These are phyloP conservation scores for Claviceps pazoutovae DNA, from an alignment of 2,329 filamentous ascomycete genomes.

Conservation along the genomic window DNA sequence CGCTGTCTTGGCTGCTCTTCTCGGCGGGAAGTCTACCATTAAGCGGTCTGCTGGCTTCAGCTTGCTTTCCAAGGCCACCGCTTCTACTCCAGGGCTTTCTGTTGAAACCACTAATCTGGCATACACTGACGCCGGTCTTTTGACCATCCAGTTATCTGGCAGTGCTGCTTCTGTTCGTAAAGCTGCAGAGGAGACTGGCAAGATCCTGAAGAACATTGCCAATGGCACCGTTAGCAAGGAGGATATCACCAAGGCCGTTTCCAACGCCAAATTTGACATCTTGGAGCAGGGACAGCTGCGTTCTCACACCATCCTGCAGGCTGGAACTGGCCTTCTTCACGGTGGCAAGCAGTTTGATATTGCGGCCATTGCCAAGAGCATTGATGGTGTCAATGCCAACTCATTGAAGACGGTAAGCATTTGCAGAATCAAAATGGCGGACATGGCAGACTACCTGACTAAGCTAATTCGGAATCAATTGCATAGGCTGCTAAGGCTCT, in stretches of 20 bases:
- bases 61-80: conserved; percentile 66
- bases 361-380: conserved; percentile 60
- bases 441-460: neutral
- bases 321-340: conserved; percentile 72
- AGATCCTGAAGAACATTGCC: conserved; percentile 69
- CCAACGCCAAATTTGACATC: conserved; percentile 84
- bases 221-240: conserved; percentile 66
- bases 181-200: conserved; percentile 63
- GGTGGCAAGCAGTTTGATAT: conserved; percentile 74
- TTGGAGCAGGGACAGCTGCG: conserved; percentile 70
- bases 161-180: conserved; percentile 57
- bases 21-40: conserved; percentile 80
- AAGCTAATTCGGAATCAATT: conserved; percentile 7
- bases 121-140: conserved; percentile 89
- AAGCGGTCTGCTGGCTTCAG: conserved; percentile 96
- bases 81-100: conserved; percentile 49
- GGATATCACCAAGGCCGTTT: conserved; percentile 80
- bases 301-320: conserved; percentile 63
- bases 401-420: conserved; percentile 70
- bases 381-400: conserved; percentile 70
- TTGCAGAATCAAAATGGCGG: neutral
- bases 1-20: conserved; percentile 71
- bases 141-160: conserved; percentile 71
- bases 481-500: conserved; percentile 80
- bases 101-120: conserved; percentile 63